A percentile compares a stretch with the other conserved stretches of the same genome.
Evolutionary conservation across 2,329 filamentous ascomycete species (phyloP).

Genomic region (Pseudocercospora vitis): DNA sequence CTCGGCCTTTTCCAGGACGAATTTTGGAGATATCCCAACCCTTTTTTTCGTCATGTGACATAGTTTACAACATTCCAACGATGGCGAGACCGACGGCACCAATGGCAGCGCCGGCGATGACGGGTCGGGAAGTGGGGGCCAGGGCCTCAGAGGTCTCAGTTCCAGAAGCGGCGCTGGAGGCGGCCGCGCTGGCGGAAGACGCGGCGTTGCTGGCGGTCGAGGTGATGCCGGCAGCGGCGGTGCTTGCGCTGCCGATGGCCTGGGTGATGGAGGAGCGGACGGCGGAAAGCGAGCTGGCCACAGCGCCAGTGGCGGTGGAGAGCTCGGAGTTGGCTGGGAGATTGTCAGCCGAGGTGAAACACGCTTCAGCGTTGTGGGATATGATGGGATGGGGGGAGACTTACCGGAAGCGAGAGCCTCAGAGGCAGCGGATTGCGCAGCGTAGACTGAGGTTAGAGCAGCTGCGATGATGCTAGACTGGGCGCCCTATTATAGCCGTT

Average conservation of each 20-base stretch:
- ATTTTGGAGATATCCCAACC: neutral
- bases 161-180: constrained; percentile 8
- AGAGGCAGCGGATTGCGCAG: constrained; percentile 16
- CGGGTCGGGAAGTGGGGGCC: constrained; percentile 21
- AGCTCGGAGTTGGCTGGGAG: constrained; percentile 3
- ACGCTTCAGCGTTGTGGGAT: too few relatives aligned
- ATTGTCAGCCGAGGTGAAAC: neutral
- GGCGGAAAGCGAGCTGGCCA: constrained; percentile 6
- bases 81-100: constrained; percentile 25
- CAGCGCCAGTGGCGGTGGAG: constrained; percentile 19
- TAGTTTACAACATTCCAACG: constrained; percentile 20
- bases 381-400: too few relatives aligned
- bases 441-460: constrained; percentile 18
- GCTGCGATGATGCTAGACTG: constrained; percentile 19
- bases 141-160: constrained; percentile 12
- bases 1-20: too few relatives aligned
- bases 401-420: constrained; percentile 13
- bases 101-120: constrained; percentile 25
- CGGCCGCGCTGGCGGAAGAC: constrained; percentile 3
- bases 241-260: constrained; percentile 8
- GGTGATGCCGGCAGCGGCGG: constrained; percentile 14
- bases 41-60: too few relatives aligned
- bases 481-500: constrained; percentile 11
- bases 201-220: neutral
- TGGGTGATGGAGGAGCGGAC: constrained; percentile 12